Conservation (phyloP, 345 rosid species). For the Gossypium sturtianum region DNA sequence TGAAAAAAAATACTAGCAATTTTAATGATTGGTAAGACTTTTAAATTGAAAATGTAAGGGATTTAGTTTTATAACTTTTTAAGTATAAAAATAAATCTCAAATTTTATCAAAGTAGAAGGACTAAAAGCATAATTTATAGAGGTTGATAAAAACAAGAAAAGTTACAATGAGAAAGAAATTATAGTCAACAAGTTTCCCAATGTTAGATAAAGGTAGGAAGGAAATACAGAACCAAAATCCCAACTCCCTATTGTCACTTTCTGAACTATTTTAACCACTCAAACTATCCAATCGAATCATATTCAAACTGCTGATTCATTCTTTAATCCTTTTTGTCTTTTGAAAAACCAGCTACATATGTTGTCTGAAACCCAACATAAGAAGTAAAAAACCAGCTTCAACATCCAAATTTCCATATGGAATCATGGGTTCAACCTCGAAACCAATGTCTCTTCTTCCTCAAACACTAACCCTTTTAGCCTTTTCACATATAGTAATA, state of each 20-base stretch:
- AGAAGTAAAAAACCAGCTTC: neutral
- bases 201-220: conserved; percentile 11
- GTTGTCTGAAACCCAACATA: neutral
- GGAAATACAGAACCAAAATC: neutral
- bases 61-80: too few species aligned
- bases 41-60: too few species aligned
- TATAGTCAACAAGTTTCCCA: neutral
- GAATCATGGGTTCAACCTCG: conserved; percentile 21
- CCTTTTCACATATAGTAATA: conserved; percentile 19
- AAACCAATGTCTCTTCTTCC: conserved; percentile 20
- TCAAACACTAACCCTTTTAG: conserved; percentile 13
- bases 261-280: neutral
- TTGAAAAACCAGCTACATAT: neutral
- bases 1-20: too few species aligned
- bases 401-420: conserved; percentile 11
- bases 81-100: too few species aligned
- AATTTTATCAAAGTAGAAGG: too few species aligned
- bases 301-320: neutral
- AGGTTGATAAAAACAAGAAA: neutral
- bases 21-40: too few species aligned
- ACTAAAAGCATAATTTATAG: neutral
- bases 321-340: neutral
- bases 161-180: neutral
- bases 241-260: neutral
- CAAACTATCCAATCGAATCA: neutral